Evolutionary conservation across 768 basidiomycete genomes (phyloP).

Genomic region (Harrya chromipes): DNA sequence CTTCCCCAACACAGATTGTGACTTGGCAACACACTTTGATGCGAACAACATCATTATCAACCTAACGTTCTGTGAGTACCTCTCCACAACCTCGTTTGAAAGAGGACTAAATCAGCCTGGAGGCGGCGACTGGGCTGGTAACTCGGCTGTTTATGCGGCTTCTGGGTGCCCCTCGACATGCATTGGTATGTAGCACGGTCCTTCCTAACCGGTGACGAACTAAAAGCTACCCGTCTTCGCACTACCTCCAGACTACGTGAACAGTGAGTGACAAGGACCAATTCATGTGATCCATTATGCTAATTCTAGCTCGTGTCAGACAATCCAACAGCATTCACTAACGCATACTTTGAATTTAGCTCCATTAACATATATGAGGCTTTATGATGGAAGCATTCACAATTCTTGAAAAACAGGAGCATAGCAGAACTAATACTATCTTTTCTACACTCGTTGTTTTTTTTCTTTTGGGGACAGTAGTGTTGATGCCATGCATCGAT

Average conservation of each 20-base stretch:
- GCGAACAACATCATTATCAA: conserved; percentile 35
- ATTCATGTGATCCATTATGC: neutral
- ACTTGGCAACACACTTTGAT: conserved; percentile 36
- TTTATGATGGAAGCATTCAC: neutral
- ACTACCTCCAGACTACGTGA: conserved; percentile 22
- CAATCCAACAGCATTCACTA: conserved; percentile 39
- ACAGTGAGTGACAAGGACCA: conserved; percentile 12
- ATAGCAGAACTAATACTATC: too few relatives aligned
- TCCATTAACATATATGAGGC: conserved; percentile 36
- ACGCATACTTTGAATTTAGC: conserved; percentile 42
- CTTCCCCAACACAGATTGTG: conserved; percentile 39
- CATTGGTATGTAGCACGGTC: conserved; percentile 16
- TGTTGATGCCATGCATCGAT: too few relatives aligned
- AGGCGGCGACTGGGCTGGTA: conserved; percentile 34
- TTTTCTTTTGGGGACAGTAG: too few relatives aligned
- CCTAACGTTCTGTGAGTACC: conserved; percentile 30
- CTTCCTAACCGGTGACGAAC: neutral
- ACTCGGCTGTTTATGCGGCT: conserved; percentile 19
- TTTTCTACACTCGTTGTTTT: too few relatives aligned
- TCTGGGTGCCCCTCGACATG: conserved; percentile 34
- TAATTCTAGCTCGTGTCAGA: conserved; percentile 12
- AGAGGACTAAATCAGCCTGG: neutral
- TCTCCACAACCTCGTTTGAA: neutral
- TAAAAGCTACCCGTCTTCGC: neutral
- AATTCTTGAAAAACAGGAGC: too few relatives aligned